Percentiles rank a stretch among this genome's conserved stretches.
These are phyloP conservation scores for Brassica juncea DNA, from an alignment of 345 rosid genomes.

Conservation along the genomic window DNA sequence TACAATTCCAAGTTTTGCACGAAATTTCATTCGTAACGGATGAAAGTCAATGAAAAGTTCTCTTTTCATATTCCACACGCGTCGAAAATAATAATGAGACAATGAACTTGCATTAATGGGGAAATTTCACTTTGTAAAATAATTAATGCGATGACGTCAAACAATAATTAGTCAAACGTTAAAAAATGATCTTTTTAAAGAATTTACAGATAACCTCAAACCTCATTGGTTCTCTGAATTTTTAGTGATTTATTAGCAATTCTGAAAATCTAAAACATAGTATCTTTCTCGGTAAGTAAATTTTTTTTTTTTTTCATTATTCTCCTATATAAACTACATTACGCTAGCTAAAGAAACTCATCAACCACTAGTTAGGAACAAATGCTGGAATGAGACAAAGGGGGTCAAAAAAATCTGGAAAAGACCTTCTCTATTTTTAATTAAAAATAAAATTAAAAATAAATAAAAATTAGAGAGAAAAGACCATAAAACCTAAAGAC, in stretches of 20 bases:
- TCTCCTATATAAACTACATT: too few species aligned
- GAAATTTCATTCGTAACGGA: not conserved
- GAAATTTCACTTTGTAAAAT: not conserved
- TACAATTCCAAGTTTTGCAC: not conserved
- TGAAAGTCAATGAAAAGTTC: not conserved
- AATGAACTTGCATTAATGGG: not conserved
- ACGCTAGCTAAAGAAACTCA: too few species aligned
- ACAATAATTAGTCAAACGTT: not conserved
- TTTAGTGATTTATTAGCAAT: not conserved
- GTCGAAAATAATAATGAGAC: not conserved
- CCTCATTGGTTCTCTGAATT: not conserved
- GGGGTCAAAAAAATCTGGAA: too few species aligned
- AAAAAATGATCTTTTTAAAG: not conserved
- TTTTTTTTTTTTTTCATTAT: too few species aligned
- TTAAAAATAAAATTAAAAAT: too few species aligned
- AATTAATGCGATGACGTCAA: not conserved
- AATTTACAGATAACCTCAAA: not conserved
- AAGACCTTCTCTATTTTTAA: too few species aligned
- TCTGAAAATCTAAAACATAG: not conserved
- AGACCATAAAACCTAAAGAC: too few species aligned
- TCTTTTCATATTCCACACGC: not conserved
- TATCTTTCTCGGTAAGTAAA: too few species aligned
- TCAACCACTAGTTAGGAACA: too few species aligned
- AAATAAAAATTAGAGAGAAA: too few species aligned
- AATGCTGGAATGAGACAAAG: too few species aligned